Evolutionary conservation across 176 grass and related monocot genomes (phyloP), one percentile per base, ranked within the genome.

Genomic region (Triticum turgidum): DNA sequence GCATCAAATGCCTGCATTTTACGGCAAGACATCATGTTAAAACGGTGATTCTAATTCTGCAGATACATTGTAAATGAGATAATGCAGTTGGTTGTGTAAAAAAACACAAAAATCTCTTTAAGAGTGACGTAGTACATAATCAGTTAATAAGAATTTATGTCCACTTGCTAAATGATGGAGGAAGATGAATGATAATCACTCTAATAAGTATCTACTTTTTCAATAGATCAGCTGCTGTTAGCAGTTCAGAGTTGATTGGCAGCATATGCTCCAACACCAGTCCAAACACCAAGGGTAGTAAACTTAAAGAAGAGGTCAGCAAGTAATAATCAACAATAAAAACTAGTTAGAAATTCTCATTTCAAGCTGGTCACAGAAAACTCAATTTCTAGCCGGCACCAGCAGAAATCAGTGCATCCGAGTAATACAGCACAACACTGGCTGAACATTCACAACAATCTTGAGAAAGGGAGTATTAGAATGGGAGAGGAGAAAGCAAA

Each of bases 1-100:
- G 91, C 82, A 82, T 98, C 96, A 91, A 95, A 96, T 20, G 72
- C 89, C 97, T 99, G 85, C 86, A 92, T 95, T 51, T 78, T 32
- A 45, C 29, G 14, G 24, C 41, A 33, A 67, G 38, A 11, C 1
- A 51, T 61, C 76, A 85, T 30, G 29, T 72, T 34, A 84, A 58
- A 88, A 52, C 5, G 25, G 69, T 86, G 5, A 79, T 64, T 39
- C 15, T 83, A 56, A 59, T 83, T 39, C 32, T 83, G 30, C 47
- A 86, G n/a, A 87, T 73, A 44, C 12, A 54, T 24, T 73, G 66
- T 7, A 69, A 69, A 35, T 25, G 18, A 70, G 35, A 63, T 75
- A 76, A 39, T 38, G 49, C 67, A 66, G 34, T 29, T 65, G 41
- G n/a, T 52, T 69, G 10, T 67, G 18, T 14, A 76, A 45, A 56